Evolutionary conservation across 306 rosid genomes (phyloP), one percentile per base, ranked within the genome.

Genomic region (Corylus heterophylla): DNA sequence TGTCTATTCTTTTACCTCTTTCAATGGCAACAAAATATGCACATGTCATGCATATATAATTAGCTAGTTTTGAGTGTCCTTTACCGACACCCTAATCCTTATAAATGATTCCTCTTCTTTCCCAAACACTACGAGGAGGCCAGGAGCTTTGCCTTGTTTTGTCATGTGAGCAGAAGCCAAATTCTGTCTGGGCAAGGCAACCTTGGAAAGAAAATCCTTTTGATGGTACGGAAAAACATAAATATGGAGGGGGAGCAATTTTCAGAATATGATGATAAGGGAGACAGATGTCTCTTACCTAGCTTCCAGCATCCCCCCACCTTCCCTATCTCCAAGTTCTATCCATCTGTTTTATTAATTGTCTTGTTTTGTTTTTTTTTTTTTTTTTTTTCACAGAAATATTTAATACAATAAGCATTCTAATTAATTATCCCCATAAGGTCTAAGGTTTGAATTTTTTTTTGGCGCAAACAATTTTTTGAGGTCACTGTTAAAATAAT

Each of bases 51-150:
- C 68, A 51, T 3, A 31, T 31, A 31, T 31, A 79, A 37, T 79
- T 73, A 71, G 89, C 78, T 89, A 88, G 84, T 86, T 70, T 81
- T 79, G 59, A 55, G 83, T 80, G 89, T 84, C 89, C 73, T 79
- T 81, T 88, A 64, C 80, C 86, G 47, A 79, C 75, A 76, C 89
- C 91, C 91, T 79, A 81, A 83, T 88, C 80, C 85, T 88, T 81
- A 86, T 37, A 88, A 88, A 73, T 77, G 85, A 88, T 86, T 86
- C 89, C 89, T 79, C 74, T 83, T 80, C 78, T 61, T 77, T 75
- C 54, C 75, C 52, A 79, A 72, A 71, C 66, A 63, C 59, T 74
- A 59, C 27, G 75, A 51, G 51, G 45, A 25, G 73, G n/a, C n/a
- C n/a, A n/a, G n/a, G 35, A 16, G 76, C 31, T 12, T 5, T 8